Evolutionary conservation across 257 asterid species (phyloP), one percentile per base, ranked within the genome.

Genomic region (Solanum pennellii): DNA sequence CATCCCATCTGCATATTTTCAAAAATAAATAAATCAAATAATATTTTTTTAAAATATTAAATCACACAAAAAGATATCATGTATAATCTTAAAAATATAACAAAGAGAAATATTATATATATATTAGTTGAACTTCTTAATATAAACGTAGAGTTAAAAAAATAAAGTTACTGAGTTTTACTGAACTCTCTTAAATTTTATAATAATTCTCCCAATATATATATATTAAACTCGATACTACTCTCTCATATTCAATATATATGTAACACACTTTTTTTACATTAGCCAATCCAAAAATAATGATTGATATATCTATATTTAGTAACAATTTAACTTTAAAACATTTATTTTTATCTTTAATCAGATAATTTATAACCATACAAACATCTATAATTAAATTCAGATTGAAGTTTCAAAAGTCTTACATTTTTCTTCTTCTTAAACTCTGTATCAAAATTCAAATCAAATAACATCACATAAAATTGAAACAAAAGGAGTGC

Each of bases 1-100:
- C 93, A 41, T 91, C 93, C 92, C 92, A 91, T 83, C 93, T 91
- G 86, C 47, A 42, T 41, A 42, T 27, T 27, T 62, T 62, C 31
- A 62, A 62, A 62, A n/a, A 62, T 62, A 23, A 62, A 62, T 62
- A 16, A 52, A 52, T 16, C 2, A 47, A 47, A 47, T 13, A 4
- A 47, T 47, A 13, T 13, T 42, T 47, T 45, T 45, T 45, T 45
- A 45, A 12, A 12, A 52, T 52, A 52, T 52, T 7, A 52, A 7
- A 52, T 16, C 23, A 52, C 21, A 2, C 62, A 52, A 52, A 6
- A 42, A 42, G 47, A 42, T 42, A 42, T 42, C 14, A 10, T 11
- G 14, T 42, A 42, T 42, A 42, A 45, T 45, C 20, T 52, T 52
- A 16, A 52, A 16, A 52, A 52, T 18, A 52, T 3, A 1, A 52